Evolutionary conservation across 2,329 filamentous ascomycete species (phyloP).

Genomic region (Diplocarpon mali): DNA sequence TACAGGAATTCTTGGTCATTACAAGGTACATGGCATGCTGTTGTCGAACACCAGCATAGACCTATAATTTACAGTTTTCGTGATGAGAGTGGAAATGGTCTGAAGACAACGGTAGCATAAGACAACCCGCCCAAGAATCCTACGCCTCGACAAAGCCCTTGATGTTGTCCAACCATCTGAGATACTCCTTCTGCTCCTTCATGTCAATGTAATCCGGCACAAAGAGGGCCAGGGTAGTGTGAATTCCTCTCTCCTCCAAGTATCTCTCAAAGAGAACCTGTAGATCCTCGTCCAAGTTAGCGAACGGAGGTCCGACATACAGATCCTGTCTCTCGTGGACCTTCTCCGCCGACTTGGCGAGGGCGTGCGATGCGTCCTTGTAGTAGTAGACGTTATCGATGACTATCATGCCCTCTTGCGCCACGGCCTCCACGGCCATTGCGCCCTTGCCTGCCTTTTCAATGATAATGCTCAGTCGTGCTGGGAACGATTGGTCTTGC

Average conservation of each 20-base stretch:
- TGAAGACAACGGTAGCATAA: slow-evolving; percentile 4
- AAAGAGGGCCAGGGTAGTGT: slow-evolving; percentile 76
- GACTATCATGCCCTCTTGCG: slow-evolving; percentile 74
- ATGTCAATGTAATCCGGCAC: slow-evolving; percentile 92
- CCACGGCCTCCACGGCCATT: slow-evolving; percentile 74
- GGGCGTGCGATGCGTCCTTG: slow-evolving; percentile 64
- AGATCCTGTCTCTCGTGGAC: slow-evolving; percentile 65
- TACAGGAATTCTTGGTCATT: slow-evolving; percentile 3
- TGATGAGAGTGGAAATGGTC: slow-evolving; percentile 3
- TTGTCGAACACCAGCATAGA: slow-evolving; percentile 1
- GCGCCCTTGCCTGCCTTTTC: slow-evolving; percentile 82
- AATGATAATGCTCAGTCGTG: slow-evolving; percentile 73
- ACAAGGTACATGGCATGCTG: slow-evolving; percentile 4
- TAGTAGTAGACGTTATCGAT: slow-evolving; percentile 91
- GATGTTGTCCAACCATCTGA: slow-evolving; percentile 78
- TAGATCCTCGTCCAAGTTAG: slow-evolving; percentile 90
- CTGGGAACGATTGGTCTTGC: slow-evolving; percentile 56
- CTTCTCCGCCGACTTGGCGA: slow-evolving; percentile 63
- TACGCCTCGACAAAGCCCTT: slow-evolving; percentile 75
- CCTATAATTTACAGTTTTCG: neutral
- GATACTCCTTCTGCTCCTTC: slow-evolving; percentile 98
- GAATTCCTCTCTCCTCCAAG: slow-evolving; percentile 88
- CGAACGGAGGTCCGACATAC: slow-evolving; percentile 87
- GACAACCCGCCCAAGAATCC: neutral
- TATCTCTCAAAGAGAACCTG: slow-evolving; percentile 88